Conservation (phyloP, 2,329 filamentous ascomycete species). For the Exophiala sp. region DNA sequence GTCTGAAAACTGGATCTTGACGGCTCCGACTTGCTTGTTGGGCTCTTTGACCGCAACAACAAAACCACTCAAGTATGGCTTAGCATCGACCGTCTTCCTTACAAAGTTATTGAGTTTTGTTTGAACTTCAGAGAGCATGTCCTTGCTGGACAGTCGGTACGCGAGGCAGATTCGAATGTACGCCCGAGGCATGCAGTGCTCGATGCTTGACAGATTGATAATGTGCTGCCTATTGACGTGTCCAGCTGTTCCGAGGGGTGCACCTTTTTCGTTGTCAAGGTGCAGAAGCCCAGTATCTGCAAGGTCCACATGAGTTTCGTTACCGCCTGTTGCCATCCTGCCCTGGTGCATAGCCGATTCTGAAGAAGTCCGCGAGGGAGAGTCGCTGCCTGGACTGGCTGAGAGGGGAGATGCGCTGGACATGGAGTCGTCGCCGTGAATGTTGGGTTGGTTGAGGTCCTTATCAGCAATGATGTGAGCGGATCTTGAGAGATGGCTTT, state of each 20-base stretch:
- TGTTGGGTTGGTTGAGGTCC: conserved; percentile 1
- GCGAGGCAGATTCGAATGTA: conserved; percentile 29
- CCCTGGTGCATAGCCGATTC: not conserved
- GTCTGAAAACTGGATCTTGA: conserved; percentile 27
- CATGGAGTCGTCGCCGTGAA: conserved; percentile 4
- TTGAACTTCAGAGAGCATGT: conserved; percentile 7
- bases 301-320: not conserved
- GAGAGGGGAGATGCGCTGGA: conserved; percentile 5
- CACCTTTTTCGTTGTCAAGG: not conserved
- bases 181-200: conserved; percentile 29
- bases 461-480: conserved; percentile 16
- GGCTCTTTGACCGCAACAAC: conserved; percentile 20
- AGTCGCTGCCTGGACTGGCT: conserved; percentile 3
- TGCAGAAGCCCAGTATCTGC: not conserved
- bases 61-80: conserved; percentile 28
- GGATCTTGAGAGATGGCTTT: conserved; percentile 8
- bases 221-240: conserved; percentile 14
- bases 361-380: conserved; percentile 3
- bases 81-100: conserved; percentile 23
- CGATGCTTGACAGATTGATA: conserved; percentile 26
- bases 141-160: conserved; percentile 18
- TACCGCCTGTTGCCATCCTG: not conserved
- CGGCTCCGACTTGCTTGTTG: conserved; percentile 13
- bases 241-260: not conserved
- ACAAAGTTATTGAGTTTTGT: conserved; percentile 20